phyloP scores from a whole-genome alignment of 2,329 filamentous ascomycete genomes.

The Emergomyces africanus region DNA sequence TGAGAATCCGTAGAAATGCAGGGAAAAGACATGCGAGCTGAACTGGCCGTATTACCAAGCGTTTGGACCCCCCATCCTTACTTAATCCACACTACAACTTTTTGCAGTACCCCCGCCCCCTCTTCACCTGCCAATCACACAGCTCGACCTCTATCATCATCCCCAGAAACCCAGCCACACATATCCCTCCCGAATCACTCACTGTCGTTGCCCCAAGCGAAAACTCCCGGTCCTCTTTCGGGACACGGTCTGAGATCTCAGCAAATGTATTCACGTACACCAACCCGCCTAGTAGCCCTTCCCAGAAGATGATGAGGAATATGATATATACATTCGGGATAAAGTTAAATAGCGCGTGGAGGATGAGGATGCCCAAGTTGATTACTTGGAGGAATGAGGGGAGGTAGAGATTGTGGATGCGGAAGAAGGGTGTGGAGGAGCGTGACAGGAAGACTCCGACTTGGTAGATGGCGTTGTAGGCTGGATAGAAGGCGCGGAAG shows the following conservation, averaged over 20 bases:
- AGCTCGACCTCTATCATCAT: conserved; percentile 71
- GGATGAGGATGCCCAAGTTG: conserved; percentile 60
- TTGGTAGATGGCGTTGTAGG: conserved; percentile 92
- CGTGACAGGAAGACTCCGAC: conserved; percentile 89
- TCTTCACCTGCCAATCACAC: conserved; percentile 72
- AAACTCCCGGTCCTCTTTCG: conserved; percentile 71
- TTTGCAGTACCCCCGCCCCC: conserved; percentile 63
- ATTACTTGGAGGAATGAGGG: conserved; percentile 69
- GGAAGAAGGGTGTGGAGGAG: conserved; percentile 76
- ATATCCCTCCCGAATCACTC: conserved; percentile 84
- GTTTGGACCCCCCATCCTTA: not conserved
- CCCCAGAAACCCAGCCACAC: conserved; percentile 70
- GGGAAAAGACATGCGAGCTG: not conserved
- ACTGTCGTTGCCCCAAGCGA: conserved; percentile 81
- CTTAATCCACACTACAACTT: conserved; percentile 23
- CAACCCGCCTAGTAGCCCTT: conserved; percentile 75
- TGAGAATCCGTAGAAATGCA: no score
- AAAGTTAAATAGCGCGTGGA: conserved; percentile 68
- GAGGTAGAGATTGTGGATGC: conserved; percentile 67
- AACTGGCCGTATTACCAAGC: not conserved
- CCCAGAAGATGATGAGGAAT: conserved; percentile 82
- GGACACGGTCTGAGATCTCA: conserved; percentile 76
- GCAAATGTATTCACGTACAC: conserved; percentile 97
- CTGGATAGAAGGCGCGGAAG: conserved; percentile 82
- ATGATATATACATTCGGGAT: conserved; percentile 78